Evolutionary conservation across 352 stramenopile genomes (phyloP).

Genomic region (Proteromonas lacertae): DNA sequence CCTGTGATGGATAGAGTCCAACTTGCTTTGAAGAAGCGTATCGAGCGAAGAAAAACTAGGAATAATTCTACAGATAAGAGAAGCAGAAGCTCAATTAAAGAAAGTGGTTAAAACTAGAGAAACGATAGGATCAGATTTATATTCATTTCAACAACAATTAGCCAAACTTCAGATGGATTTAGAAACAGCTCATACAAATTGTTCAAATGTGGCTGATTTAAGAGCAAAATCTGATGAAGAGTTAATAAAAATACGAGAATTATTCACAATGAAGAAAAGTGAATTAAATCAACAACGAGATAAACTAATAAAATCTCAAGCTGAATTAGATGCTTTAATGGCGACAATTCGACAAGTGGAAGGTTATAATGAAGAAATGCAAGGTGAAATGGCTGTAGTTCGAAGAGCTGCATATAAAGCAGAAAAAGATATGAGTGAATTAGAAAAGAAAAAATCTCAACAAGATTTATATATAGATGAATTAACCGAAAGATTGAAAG

Average conservation of each 20-base stretch:
- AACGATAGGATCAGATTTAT: constrained; percentile 27
- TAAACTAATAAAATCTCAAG: constrained; percentile 32
- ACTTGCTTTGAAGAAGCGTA: constrained; percentile 11
- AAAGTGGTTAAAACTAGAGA: constrained; percentile 6
- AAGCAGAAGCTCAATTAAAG: constrained; percentile 11
- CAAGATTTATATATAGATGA: constrained; percentile 71
- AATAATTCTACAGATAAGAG: constrained; percentile 10
- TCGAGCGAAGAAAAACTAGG: constrained; percentile 11
- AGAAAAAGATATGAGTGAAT: no score
- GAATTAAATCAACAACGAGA: constrained; percentile 12
- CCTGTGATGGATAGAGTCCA: constrained; percentile 14
- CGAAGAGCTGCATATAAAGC: constrained; percentile 59
- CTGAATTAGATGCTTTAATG: constrained; percentile 43
- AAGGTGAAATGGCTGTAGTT: constrained; percentile 55
- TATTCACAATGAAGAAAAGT: constrained; percentile 4
- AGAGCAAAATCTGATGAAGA: constrained; percentile 10
- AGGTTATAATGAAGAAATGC: constrained; percentile 67
- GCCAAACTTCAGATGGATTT: constrained; percentile 49
- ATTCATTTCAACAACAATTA: constrained; percentile 68
- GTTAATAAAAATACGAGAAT: constrained; percentile 3
- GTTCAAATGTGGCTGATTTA: constrained; percentile 6
- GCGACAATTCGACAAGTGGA: constrained; percentile 36
- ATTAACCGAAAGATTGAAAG: constrained; percentile 45
- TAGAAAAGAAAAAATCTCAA: constrained; percentile 58
- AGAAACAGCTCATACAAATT: constrained; percentile 27